These are phyloP conservation scores for Syzygium jambos DNA, from an alignment of 345 rosid species.

Conservation along the genomic window DNA sequence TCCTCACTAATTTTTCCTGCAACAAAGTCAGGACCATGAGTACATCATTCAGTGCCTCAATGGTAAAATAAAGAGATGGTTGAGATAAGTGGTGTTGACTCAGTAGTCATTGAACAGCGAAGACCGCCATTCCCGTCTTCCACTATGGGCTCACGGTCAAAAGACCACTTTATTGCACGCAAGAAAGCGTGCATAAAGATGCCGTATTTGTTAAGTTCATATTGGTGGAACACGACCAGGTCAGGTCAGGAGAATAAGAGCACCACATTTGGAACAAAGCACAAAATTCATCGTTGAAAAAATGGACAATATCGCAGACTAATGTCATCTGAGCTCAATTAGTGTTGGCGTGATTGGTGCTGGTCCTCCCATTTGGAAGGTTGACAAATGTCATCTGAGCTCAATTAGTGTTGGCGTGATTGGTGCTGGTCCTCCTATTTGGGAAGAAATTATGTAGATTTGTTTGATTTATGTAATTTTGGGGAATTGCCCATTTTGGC, in stretches of 20 bases:
- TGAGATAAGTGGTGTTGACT: neutral
- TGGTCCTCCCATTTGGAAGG: no score
- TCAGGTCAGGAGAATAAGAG: neutral
- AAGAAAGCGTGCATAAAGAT: neutral
- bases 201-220: neutral
- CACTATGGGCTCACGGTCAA: neutral
- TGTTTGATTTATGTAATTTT: no score
- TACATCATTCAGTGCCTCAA: neutral
- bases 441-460: no score
- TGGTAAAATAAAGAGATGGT: neutral
- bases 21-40: neutral
- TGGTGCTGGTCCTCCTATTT: no score
- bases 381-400: no score
- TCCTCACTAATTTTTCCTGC: neutral
- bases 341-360: neutral
- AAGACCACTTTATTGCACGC: neutral
- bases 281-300: neutral
- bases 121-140: neutral
- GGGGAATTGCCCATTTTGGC: no score
- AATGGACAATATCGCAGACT: neutral
- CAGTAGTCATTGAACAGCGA: neutral
- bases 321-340: neutral
- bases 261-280: neutral
- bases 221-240: neutral
- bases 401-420: no score